Conservation (phyloP, 2,329 filamentous ascomycete genomes). For the Paraphaeosphaeria sporulosa region DNA sequence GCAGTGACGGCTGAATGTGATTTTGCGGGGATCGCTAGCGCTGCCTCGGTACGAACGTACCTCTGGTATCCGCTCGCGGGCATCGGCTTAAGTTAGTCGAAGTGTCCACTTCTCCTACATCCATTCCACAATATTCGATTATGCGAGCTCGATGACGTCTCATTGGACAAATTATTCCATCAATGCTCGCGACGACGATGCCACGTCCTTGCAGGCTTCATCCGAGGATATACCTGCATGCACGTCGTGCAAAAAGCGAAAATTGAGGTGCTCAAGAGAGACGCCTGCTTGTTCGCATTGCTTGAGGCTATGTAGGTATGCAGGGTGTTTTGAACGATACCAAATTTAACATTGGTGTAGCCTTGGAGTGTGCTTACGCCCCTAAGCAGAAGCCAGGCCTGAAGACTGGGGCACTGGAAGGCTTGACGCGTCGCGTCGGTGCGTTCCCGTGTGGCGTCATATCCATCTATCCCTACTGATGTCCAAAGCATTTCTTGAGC, state of each 20-base stretch:
- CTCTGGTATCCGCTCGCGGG: constrained; percentile 17
- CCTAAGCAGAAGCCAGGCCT: constrained; percentile 45
- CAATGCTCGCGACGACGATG: constrained; percentile 33
- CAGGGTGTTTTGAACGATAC: neutral
- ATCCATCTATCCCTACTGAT: constrained; percentile 5
- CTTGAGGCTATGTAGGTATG: constrained; percentile 38
- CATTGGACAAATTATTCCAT: constrained; percentile 45
- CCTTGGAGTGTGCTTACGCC: constrained; percentile 39
- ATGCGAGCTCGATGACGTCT: constrained; percentile 36
- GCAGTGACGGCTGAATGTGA: neutral
- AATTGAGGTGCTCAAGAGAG: constrained; percentile 42
- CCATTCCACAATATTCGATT: neutral
- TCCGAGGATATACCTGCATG: constrained; percentile 41
- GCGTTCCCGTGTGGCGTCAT: constrained; percentile 13
- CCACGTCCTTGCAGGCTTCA: constrained; percentile 23
- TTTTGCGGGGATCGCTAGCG: constrained; percentile 6
- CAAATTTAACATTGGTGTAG: constrained; percentile 26
- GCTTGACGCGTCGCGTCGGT: constrained; percentile 44
- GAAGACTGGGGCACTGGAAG: constrained; percentile 44
- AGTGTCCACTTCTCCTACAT: constrained; percentile 26
- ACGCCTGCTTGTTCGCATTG: constrained; percentile 43
- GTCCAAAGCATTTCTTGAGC: constrained; percentile 37
- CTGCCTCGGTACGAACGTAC: constrained; percentile 3
- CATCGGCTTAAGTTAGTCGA: constrained; percentile 33
- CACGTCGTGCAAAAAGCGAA: constrained; percentile 42